phyloP scores from a whole-genome alignment of 495 filamentous ascomycete genomes.

The Annulohypoxylon stygium region DNA sequence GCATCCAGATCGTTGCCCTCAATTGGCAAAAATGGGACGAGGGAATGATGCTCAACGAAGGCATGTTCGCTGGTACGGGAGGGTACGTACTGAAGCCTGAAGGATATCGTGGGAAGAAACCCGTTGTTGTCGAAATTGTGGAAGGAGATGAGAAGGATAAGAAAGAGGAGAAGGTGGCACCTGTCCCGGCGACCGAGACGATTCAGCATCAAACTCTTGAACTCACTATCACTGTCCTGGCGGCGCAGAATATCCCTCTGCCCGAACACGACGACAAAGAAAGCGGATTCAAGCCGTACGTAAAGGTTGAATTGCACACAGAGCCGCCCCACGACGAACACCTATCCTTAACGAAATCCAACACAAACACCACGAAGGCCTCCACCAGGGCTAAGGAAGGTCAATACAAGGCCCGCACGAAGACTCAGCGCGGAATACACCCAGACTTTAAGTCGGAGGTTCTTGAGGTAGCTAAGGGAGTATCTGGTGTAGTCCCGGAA shows the following conservation, averaged over 20 bases:
- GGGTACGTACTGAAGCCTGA: constrained; percentile 90
- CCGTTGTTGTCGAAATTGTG: not conserved
- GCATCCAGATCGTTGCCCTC: constrained; percentile 90
- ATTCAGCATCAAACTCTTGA: constrained; percentile 64
- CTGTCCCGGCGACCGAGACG: constrained; percentile 47
- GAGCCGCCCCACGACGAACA: constrained; percentile 69
- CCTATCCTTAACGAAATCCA: constrained; percentile 20
- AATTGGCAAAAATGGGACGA: constrained; percentile 95
- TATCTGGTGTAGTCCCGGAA: constrained; percentile 78
- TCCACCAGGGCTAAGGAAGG: constrained; percentile 62
- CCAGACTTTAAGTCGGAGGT: constrained; percentile 78
- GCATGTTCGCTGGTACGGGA: constrained; percentile 83
- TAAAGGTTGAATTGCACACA: constrained; percentile 86
- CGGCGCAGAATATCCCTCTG: constrained; percentile 69
- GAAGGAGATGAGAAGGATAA: constrained; percentile 11
- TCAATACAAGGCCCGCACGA: constrained; percentile 79
- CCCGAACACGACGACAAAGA: constrained; percentile 66
- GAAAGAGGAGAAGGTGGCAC: constrained; percentile 18
- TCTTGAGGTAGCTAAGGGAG: constrained; percentile 67
- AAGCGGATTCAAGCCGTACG: constrained; percentile 77
- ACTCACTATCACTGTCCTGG: constrained; percentile 67
- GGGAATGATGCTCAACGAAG: constrained; percentile 96
- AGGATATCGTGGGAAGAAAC: constrained; percentile 57
- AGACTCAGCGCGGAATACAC: constrained; percentile 69
- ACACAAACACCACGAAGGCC: not conserved